Evolutionary conservation across 805 yeast species (phyloP).

Genomic region (Naumovozyma castellii): DNA sequence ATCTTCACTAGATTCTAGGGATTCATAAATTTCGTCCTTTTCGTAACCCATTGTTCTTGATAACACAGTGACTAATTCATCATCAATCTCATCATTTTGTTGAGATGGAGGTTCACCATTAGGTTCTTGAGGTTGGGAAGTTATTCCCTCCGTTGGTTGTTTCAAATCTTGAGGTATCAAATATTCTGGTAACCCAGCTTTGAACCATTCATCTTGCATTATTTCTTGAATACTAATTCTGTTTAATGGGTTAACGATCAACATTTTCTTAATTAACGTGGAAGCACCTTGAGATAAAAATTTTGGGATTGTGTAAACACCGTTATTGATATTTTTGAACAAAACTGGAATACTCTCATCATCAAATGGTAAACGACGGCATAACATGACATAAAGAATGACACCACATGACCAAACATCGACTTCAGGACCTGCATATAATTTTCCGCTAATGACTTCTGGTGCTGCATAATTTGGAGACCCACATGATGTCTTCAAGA

Average conservation of each 20-base stretch:
- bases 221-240: constrained; percentile 89
- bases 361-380: constrained; percentile 92
- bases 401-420: constrained; percentile 98
- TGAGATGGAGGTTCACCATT: not conserved
- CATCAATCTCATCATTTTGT: constrained; percentile 46
- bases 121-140: not conserved
- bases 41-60: constrained; percentile 84
- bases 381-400: constrained; percentile 86
- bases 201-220: constrained; percentile 92
- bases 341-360: constrained; percentile 93
- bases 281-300: constrained; percentile 81
- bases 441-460: constrained; percentile 87
- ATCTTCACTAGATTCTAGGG: constrained; percentile 39
- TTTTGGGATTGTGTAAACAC: constrained; percentile 85
- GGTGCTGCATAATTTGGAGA: constrained; percentile 98
- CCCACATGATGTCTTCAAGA: constrained; percentile 89
- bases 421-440: constrained; percentile 96
- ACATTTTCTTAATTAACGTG: constrained; percentile 73
- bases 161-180: constrained; percentile 42
- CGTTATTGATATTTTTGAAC: constrained; percentile 85
- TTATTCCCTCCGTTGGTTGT: constrained; percentile 15
- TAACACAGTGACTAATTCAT: constrained; percentile 64
- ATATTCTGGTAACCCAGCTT: constrained; percentile 68
- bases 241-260: constrained; percentile 88
- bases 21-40: constrained; percentile 68